Base-by-base conservation (phyloP, 441 rosid genomes). In the Erysimum pusillum region DNA sequence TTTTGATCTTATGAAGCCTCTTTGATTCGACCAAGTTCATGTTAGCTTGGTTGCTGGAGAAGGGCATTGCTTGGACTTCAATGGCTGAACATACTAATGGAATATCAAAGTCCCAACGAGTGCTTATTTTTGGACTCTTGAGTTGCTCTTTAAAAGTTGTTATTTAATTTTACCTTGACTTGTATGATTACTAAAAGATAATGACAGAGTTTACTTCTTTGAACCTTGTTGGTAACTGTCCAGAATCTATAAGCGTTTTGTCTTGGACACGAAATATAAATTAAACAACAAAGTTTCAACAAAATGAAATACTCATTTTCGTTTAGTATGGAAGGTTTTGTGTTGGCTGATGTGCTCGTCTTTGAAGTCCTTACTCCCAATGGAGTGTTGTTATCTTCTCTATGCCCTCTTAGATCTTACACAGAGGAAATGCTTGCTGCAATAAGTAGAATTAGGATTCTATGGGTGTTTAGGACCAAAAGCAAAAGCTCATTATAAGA, bases 401-500 rank as follows among this genome's bases (percentile, higher is more conserved):
- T 52, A 8, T 54, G 18, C 25, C 36, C 1, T 54, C 60, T 28
- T 28, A 22, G 36, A 31, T 5, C 15, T 53, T 13, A 53, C 61
- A 53, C 61, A 56, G 4, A 11, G 38, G 38, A 15, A 9, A 15
- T 46, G 41, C 31, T 65, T 31, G 42, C 41, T 17, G 4, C 31
- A 48, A 17, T 11, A 17, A 7, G 3, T 32, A 32, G 56, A 11
- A 32, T 6, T 5, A 28, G 22, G 38, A 28, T 63, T 28, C 25
- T n/a, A 9, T 45, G 54, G 12, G 13, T 18, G 25, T 20, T 49
- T 17, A 18, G 13, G 28, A 49, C 28, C 69, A 20, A 45, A 17
- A 8, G 46, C 18, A 28, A 51, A 28, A 72, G 56, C 63, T 63
- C 53, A 39, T 11, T 15, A 36, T 36, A 57, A 66, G 67, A 39